Evolutionary conservation across 2,329 filamentous ascomycete species (phyloP).

Genomic region (Tolypocladium guangdongense): DNA sequence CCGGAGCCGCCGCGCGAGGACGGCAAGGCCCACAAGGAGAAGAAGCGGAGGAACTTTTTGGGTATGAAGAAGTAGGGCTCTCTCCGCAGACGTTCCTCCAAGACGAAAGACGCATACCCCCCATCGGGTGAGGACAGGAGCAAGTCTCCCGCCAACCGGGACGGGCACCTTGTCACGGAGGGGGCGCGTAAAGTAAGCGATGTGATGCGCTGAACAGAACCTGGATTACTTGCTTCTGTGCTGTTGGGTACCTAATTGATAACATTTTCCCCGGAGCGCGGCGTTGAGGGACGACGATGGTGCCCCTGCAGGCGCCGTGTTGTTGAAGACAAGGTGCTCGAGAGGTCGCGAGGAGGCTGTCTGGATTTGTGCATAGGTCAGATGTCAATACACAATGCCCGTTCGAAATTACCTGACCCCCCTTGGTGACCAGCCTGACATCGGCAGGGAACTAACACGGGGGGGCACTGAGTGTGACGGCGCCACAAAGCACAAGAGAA

Average conservation of each 20-base stretch:
- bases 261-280: neutral
- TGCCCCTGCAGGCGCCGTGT: neutral
- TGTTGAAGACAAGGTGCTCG: neutral
- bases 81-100: conserved; percentile 11
- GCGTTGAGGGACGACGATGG: neutral
- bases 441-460: too few species aligned
- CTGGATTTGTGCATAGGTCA: neutral
- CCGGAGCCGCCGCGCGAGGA: conserved; percentile 15
- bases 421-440: neutral
- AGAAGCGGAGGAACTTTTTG: conserved; percentile 50
- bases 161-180: neutral
- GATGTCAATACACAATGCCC: neutral
- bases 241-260: neutral
- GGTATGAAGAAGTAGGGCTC: conserved; percentile 46
- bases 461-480: too few species aligned
- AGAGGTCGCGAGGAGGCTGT: neutral
- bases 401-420: neutral
- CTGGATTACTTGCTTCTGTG: neutral
- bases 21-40: conserved; percentile 42
- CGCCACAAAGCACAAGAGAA: neutral
- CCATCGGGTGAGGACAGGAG: neutral
- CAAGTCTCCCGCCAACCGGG: neutral
- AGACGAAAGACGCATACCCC: neutral
- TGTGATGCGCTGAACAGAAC: neutral
- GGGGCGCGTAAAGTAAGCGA: neutral